Conservation (phyloP, 2,329 filamentous ascomycete species). For the Trichoderma pleuroti region DNA sequence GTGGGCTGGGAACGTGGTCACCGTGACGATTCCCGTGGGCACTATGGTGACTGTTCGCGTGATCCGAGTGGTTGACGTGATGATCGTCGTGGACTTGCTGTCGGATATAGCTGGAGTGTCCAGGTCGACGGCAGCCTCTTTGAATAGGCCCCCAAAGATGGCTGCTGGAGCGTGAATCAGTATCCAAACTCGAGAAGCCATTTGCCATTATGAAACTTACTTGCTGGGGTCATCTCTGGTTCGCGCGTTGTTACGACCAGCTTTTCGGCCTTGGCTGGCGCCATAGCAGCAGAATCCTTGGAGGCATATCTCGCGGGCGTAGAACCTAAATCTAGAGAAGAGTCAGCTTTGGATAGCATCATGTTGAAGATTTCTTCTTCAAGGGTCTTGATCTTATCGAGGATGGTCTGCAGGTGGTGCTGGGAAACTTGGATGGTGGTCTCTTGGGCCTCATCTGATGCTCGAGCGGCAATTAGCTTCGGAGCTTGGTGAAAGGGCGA, state of each 20-base stretch:
- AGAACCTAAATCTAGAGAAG: neutral
- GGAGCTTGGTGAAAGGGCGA: slow-evolving; percentile 18
- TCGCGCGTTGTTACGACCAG: neutral
- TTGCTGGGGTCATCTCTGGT: neutral
- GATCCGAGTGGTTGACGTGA: neutral
- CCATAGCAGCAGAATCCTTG: neutral
- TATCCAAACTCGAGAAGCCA: neutral
- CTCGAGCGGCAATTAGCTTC: slow-evolving; percentile 22
- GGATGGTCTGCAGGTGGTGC: slow-evolving; percentile 26
- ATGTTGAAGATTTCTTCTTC: slow-evolving; percentile 29
- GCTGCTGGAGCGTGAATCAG: neutral
- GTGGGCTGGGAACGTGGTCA: neutral
- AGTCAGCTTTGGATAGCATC: slow-evolving; percentile 21
- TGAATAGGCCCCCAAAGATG: neutral
- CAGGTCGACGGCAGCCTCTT: neutral
- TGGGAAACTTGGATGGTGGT: slow-evolving; percentile 27
- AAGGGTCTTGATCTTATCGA: slow-evolving; percentile 29
- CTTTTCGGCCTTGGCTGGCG: neutral
- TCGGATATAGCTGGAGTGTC: neutral
- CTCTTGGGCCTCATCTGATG: slow-evolving; percentile 28
- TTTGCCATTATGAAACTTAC: neutral
- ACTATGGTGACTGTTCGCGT: neutral
- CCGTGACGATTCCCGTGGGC: neutral
- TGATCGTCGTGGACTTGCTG: neutral
- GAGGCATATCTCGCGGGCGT: neutral